Base-by-base conservation (phyloP, 176 grass and related monocot genomes). In the Zoysia pacifica region DNA sequence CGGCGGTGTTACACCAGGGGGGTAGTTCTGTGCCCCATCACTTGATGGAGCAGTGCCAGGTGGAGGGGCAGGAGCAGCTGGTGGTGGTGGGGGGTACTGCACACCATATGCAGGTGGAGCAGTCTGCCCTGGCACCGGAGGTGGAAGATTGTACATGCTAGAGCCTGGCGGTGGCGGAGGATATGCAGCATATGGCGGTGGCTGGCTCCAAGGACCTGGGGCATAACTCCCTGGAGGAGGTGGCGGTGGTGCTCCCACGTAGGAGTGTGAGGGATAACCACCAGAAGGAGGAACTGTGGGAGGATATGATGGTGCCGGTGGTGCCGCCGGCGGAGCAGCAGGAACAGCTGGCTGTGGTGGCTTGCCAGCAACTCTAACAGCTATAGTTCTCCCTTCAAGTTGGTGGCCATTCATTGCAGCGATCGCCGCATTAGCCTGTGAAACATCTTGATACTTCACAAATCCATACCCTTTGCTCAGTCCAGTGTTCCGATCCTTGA, bases 381-480 rank as follows among this genome's bases (percentile, higher is more conserved):
- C 96, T 11, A 99, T 91, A 67, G 80, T 66, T 89, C 90, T 92
- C 47, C 92, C 96, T 79, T 99, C 92, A 14, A 99, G 77, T 85
- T 93, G 84, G 76, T 86, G 88, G 50, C 92, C 90, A 54, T 94
- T 99, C 96, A 95, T 99, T 40, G 83, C 72, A 62, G 86, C 69
- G 64, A 93, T 95, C 38, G 92, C 96, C 12, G 88, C 92, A 65
- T 94, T 95, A 67, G 92, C 96, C 82, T 91, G 91, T 11, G 96
- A 89, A n/a, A 93, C 90, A 85, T 99, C 90, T 40, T 90, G 74
- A 73, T 95, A 99, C 70, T 95, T 95, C 41, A 95, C 90, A 89
- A 99, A 99, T 11, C 96, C 96, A 56, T 99, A 95, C 38, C 96
- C 96, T 93, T 95, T 99, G 59, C 90, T 99, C 37, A 88, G 71